Conservation (phyloP, 2,329 filamentous ascomycete species). For the Beauveria asiatica region DNA sequence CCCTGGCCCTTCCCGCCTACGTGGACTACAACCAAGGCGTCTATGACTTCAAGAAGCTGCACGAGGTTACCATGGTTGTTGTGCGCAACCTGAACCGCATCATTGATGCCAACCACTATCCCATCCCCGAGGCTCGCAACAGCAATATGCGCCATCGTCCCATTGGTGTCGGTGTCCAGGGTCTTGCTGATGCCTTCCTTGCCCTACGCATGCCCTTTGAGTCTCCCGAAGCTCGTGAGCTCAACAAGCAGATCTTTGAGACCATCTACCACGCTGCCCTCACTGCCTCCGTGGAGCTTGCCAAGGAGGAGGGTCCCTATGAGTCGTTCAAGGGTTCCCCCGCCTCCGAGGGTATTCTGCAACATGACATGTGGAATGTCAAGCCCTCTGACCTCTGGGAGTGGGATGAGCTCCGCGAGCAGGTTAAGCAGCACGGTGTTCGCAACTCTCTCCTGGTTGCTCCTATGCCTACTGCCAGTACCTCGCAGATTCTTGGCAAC, state of each 20-base stretch:
- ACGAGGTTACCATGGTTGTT: constrained; percentile 87
- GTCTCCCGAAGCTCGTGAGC: constrained; percentile 82
- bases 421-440: constrained; percentile 87
- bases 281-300: constrained; percentile 79
- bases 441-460: constrained; percentile 93
- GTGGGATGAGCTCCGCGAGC: constrained; percentile 79
- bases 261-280: constrained; percentile 96
- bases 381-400: constrained; percentile 94
- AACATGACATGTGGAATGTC: constrained; percentile 98
- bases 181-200: constrained; percentile 95
- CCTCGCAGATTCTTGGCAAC: constrained; percentile 95
- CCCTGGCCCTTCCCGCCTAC: constrained; percentile 81
- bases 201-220: constrained; percentile 95
- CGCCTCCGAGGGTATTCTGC: constrained; percentile 88
- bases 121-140: constrained; percentile 85
- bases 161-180: constrained; percentile 93
- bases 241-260: constrained; percentile 99
- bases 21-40: constrained; percentile 77
- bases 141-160: constrained; percentile 97
- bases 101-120: constrained; percentile 97
- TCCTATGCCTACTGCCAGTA: constrained; percentile 96
- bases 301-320: constrained; percentile 77
- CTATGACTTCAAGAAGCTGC: constrained; percentile 95
- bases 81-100: constrained; percentile 96
- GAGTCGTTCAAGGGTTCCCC: constrained; percentile 88